Conservation (phyloP, 768 basidiomycete genomes). For the Leccinum uliginosum region DNA sequence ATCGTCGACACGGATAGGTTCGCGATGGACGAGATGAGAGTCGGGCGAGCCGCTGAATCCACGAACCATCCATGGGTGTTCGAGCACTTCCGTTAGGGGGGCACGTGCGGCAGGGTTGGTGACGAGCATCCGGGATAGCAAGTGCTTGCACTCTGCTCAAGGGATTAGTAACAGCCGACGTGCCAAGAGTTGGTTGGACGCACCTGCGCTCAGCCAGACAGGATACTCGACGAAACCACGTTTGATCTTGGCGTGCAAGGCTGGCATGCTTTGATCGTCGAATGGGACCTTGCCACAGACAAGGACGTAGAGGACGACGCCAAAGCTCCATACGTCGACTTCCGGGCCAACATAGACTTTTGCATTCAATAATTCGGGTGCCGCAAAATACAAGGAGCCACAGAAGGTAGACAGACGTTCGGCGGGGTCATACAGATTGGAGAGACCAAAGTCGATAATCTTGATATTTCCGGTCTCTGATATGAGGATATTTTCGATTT, state of each 20-base stretch:
- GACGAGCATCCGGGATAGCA: conserved; percentile 93
- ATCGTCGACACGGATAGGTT: conserved; percentile 85
- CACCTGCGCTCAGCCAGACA: conserved; percentile 91
- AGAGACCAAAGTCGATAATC: conserved; percentile 98
- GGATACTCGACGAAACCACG: conserved; percentile 96
- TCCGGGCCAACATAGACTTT: conserved; percentile 97
- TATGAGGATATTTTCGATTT: conserved; percentile 99
- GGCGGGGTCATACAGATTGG: conserved; percentile 87
- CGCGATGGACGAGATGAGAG: conserved; percentile 81
- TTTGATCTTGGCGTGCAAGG: conserved; percentile 98
- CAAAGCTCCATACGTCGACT: conserved; percentile 99
- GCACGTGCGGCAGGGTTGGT: conserved; percentile 87
- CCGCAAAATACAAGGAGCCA: conserved; percentile 97
- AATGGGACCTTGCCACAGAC: conserved; percentile 99
- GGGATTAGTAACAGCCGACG: conserved; percentile 8
- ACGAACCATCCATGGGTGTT: conserved; percentile 90
- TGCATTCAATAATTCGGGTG: conserved; percentile 94
- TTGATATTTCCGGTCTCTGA: conserved; percentile 99
- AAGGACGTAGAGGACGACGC: conserved; percentile 94
- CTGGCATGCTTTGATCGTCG: conserved; percentile 99
- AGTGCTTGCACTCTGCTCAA: conserved; percentile 84
- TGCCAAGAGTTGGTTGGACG: conserved; percentile 24
- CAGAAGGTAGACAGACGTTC: conserved; percentile 91
- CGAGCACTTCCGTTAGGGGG: conserved; percentile 76
- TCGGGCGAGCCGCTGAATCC: conserved; percentile 79